Conservation (phyloP, 1,139 yeast species). For the Suhomyces wounanorum region DNA sequence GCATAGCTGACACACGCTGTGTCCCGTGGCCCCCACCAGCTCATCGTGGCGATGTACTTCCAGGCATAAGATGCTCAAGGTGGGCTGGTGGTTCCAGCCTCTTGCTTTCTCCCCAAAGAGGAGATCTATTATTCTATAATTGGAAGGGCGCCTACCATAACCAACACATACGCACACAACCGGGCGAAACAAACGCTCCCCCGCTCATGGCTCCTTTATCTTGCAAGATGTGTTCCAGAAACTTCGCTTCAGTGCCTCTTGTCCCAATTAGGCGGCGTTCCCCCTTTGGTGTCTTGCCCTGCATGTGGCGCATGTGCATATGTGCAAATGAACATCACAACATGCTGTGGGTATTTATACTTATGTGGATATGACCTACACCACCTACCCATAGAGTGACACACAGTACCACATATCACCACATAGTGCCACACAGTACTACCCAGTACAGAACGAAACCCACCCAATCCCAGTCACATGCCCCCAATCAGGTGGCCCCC, state of each 20-base stretch:
- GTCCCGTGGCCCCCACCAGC: not conserved
- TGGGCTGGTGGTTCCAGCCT: not conserved
- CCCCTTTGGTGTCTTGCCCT: not conserved
- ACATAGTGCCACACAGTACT: no score
- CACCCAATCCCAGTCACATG: not conserved
- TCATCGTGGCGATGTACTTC: not conserved
- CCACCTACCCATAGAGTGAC: no score
- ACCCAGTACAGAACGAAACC: no score
- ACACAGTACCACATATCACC: no score
- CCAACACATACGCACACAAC: not conserved
- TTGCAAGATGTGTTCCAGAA: not conserved
- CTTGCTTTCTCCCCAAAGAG: not conserved
- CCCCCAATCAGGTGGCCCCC: not conserved
- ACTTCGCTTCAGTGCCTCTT: not conserved
- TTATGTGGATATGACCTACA: no score
- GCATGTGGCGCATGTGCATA: not conserved
- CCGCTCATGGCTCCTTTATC: not conserved
- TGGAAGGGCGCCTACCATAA: not conserved
- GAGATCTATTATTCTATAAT: not conserved
- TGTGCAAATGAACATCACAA: no score
- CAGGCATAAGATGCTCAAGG: no score
- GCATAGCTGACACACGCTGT: no score
- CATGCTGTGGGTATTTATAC: not conserved
- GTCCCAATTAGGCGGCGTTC: not conserved
- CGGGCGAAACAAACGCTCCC: not conserved